phyloP scores from a whole-genome alignment of 345 rosid genomes.

The Toxicodendron radicans region DNA sequence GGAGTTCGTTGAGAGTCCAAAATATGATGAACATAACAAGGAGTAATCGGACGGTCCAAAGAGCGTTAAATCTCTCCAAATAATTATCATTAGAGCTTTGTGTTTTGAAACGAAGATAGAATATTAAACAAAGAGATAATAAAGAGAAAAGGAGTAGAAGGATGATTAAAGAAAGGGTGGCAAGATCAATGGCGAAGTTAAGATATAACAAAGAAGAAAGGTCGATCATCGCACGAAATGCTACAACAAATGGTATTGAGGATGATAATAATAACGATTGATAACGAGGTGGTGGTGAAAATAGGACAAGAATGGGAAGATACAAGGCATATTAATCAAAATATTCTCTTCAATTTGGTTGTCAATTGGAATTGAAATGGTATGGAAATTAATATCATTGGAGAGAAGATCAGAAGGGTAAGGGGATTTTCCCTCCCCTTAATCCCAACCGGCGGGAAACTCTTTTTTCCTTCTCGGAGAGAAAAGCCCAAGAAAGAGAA shows the following conservation, averaged over 20 bases:
- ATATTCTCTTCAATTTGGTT: background rate
- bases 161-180: slow-evolving; percentile 32
- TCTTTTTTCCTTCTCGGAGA: background rate
- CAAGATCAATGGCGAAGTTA: slow-evolving; percentile 38
- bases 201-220: slow-evolving; percentile 26
- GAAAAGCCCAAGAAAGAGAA: background rate
- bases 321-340: slow-evolving; percentile 7
- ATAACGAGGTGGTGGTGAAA: background rate
- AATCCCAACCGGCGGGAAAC: slow-evolving; percentile 31
- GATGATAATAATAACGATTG: slow-evolving; percentile 6
- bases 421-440: slow-evolving; percentile 25
- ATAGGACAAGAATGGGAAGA: background rate
- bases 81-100: slow-evolving; percentile 26
- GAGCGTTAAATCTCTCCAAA: slow-evolving; percentile 52
- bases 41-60: slow-evolving; percentile 61
- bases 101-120: slow-evolving; percentile 49
- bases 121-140: slow-evolving; percentile 44
- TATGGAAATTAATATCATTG: background rate
- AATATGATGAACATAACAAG: slow-evolving; percentile 45
- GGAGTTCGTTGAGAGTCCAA: slow-evolving; percentile 47
- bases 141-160: slow-evolving; percentile 44
- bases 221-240: slow-evolving; percentile 27
- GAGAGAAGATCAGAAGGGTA: slow-evolving; percentile 12
- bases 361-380: background rate
- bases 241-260: slow-evolving; percentile 11